Evolutionary conservation across 2,329 filamentous ascomycete species (phyloP).

Genomic region (Xylaria sp.): DNA sequence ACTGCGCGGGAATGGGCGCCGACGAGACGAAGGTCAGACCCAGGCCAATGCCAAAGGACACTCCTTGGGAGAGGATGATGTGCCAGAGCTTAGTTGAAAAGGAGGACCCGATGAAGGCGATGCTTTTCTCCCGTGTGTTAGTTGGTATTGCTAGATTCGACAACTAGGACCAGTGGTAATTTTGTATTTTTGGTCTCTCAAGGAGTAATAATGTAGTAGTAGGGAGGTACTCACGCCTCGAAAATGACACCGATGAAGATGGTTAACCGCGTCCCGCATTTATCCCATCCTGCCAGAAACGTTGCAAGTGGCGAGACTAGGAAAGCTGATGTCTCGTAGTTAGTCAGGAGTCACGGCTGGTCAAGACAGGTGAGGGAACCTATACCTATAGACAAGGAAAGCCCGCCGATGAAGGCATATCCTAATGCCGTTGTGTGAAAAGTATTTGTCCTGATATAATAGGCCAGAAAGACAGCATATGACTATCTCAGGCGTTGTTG

Average conservation of each 20-base stretch:
- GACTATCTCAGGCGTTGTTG: conserved; percentile 54
- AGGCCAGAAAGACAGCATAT: conserved; percentile 67
- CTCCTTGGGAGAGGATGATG: conserved; percentile 77
- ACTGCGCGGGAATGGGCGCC: conserved; percentile 75
- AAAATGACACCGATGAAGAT: conserved; percentile 73
- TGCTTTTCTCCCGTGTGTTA: conserved; percentile 42
- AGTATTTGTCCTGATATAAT: conserved; percentile 65
- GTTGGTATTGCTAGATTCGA: not conserved
- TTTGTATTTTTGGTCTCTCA: not conserved
- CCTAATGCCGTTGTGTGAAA: conserved; percentile 73
- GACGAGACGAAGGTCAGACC: conserved; percentile 78
- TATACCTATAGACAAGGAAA: conserved; percentile 67
- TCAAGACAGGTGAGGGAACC: not conserved
- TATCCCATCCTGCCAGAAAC: conserved; percentile 58
- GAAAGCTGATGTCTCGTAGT: conserved; percentile 59
- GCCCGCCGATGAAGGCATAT: conserved; percentile 81
- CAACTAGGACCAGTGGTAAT: not conserved
- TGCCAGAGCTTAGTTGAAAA: conserved; percentile 78
- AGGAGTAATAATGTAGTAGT: not conserved
- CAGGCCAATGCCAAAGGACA: conserved; percentile 82
- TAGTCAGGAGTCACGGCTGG: conserved; percentile 33
- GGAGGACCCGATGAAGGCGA: conserved; percentile 74
- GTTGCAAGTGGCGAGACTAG: conserved; percentile 76
- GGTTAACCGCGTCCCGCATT: conserved; percentile 71
- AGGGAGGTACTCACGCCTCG: conserved; percentile 58